Percentiles rank a stretch among this genome's conserved stretches.
These are phyloP conservation scores for Poronia punctata DNA, from an alignment of 495 filamentous ascomycete species.

Conservation along the genomic window DNA sequence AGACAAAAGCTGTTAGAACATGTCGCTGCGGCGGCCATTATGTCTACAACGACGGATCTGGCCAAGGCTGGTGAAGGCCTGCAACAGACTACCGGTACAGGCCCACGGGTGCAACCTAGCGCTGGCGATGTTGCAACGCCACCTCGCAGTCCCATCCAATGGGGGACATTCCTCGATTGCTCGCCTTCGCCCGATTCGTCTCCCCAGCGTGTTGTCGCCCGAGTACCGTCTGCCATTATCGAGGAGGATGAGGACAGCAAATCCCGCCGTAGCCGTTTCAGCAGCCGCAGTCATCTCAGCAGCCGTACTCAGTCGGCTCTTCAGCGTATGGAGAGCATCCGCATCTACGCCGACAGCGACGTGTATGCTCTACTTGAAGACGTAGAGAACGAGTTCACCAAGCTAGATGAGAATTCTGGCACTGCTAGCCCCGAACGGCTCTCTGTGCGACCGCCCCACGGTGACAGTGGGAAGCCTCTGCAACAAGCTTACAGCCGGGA, in stretches of 20 bases:
- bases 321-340: slow-evolving; percentile 53
- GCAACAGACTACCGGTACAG: slow-evolving; percentile 35
- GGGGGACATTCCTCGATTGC: slow-evolving; percentile 19
- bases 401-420: slow-evolving; percentile 33
- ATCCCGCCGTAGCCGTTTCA: slow-evolving; percentile 14
- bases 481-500: slow-evolving; percentile 37
- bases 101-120: slow-evolving; percentile 27
- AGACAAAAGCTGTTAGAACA: slow-evolving; percentile 74
- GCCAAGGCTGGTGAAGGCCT: slow-evolving; percentile 32
- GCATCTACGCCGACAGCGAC: slow-evolving; percentile 58
- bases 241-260: slow-evolving; percentile 29
- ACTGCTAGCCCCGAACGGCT: slow-evolving; percentile 11
- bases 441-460: slow-evolving; percentile 2
- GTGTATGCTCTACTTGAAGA: slow-evolving; percentile 56
- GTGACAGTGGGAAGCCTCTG: slow-evolving; percentile 22
- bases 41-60: slow-evolving; percentile 28
- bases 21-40: slow-evolving; percentile 52
- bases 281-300: slow-evolving; percentile 14
- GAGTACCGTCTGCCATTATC: slow-evolving; percentile 43
- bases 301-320: slow-evolving; percentile 19
- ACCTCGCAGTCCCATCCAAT: slow-evolving; percentile 40
- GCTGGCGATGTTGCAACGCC: slow-evolving; percentile 41
- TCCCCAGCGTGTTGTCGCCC: slow-evolving; percentile 36
- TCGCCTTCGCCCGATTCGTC: slow-evolving; percentile 33
- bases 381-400: slow-evolving; percentile 53